Evolutionary conservation across 352 stramenopile species (phyloP), one percentile per base, ranked within the genome.

Genomic region (Globisporangium iwayamae): DNA sequence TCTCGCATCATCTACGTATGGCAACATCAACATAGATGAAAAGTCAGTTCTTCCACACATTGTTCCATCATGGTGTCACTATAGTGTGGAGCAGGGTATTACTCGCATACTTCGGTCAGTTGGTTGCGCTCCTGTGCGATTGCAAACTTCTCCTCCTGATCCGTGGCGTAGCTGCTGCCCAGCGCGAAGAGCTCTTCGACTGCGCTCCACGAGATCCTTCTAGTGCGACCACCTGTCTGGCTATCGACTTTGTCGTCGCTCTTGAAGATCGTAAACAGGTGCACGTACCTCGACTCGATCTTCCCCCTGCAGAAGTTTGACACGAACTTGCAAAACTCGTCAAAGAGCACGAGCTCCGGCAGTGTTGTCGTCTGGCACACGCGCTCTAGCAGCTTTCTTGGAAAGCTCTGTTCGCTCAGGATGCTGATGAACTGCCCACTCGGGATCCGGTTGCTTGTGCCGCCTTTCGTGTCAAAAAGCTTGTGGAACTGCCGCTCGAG

Each of bases 241-340:
- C 13, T 41, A 7, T 41, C 56, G 22, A 9, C 41, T 14, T 36
- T 50, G 11, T 36, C 22, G 16, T 45, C 38, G n/a, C 79, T 67
- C 60, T 75, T 76, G 59, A 83, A 90, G 45, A 95, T 74, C 16
- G 72, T 62, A 62, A 93, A 92, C 2, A 96, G 38, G 58, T 81
- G 71, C 51, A 20, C 59, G 56, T 65, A 85, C 56, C 65, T 83
- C 14, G 74, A 58, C 3, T 83, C 66, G 8, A 22, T 65, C 8
- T 72, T 78, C 10, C 79, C 83, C n/a, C 85, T 74, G 53, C 80
- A 92, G 51, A 86, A 90, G 36, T 91, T 67, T 9, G 87, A 93
- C 18, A 94, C 61, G 39, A 96, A 85, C 39, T 82, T 69, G 64
- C 87, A 96, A 47, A 96, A 93, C 57, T 92, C 82, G 41, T 93